Percentiles rank a stretch among this genome's conserved stretches.
Conservation (phyloP, 1,284 basidiomycete genomes). For the Ganoderma boninense region DNA sequence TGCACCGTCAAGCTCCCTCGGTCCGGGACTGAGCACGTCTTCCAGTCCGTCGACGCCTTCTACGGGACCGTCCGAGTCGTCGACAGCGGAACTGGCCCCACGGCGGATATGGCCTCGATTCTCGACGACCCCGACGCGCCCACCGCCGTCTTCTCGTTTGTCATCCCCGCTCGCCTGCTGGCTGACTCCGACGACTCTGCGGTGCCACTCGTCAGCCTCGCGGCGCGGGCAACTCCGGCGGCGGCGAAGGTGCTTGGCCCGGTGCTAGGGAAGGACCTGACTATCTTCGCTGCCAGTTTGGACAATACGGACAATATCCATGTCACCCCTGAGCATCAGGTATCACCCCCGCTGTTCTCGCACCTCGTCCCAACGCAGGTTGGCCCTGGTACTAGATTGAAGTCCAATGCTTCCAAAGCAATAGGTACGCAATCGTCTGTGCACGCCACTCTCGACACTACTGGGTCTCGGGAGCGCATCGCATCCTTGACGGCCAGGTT, state of each 20-base stretch:
- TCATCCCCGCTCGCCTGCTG: constrained; percentile 40
- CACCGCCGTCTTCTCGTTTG: constrained; percentile 8
- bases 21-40: constrained; percentile 38
- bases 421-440: constrained; percentile 41
- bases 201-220: not conserved
- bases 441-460: constrained; percentile 22
- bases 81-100: constrained; percentile 34
- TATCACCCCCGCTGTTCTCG: not conserved
- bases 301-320: not conserved
- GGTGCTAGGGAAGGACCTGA: constrained; percentile 37
- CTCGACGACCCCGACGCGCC: constrained; percentile 43
- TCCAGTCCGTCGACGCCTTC: constrained; percentile 40
- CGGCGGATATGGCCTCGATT: constrained; percentile 37
- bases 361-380: not conserved
- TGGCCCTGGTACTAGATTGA: too few species aligned
- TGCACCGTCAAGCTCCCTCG: constrained; percentile 38
- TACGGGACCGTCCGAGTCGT: constrained; percentile 38
- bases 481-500: constrained; percentile 36
- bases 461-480: not conserved
- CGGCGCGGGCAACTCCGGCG: constrained; percentile 26
- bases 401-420: not conserved
- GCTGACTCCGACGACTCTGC: constrained; percentile 9
- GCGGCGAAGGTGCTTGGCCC: constrained; percentile 20
- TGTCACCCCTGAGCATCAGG: constrained; percentile 1
- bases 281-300: not conserved